These are phyloP conservation scores for Fusarium oligoseptatum DNA, from an alignment of 2,329 filamentous ascomycete genomes.

Conservation along the genomic window DNA sequence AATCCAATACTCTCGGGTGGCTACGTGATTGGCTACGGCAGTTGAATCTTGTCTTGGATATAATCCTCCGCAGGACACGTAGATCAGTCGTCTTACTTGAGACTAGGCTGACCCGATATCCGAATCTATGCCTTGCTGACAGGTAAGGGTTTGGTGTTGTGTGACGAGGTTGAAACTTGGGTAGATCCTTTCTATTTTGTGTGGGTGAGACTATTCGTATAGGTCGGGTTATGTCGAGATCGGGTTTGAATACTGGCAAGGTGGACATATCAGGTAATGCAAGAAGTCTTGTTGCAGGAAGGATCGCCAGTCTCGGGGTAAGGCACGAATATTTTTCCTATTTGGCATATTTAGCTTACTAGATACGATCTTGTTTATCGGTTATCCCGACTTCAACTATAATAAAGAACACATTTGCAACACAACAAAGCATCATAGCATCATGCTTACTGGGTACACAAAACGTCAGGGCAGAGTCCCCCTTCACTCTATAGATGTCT, in stretches of 20 bases:
- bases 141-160: not conserved
- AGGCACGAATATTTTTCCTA: not conserved
- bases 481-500: not conserved
- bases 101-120: not conserved
- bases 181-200: not conserved
- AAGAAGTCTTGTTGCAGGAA: not conserved
- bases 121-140: not conserved
- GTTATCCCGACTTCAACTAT: too few relatives aligned
- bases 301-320: not conserved
- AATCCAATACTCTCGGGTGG: too few relatives aligned
- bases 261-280: not conserved
- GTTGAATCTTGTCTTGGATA: not conserved
- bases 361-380: too few relatives aligned
- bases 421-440: too few relatives aligned
- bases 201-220: not conserved
- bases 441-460: not conserved
- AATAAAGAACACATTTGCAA: too few relatives aligned
- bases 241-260: not conserved
- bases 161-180: not conserved
- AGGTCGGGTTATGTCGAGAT: not conserved
- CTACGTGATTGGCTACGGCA: not conserved
- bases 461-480: not conserved
- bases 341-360: not conserved
- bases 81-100: not conserved
- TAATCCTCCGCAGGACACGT: not conserved